Evolutionary conservation across 1,139 yeast species (phyloP).

Genomic region (Magnusiomyces suaveolens): DNA sequence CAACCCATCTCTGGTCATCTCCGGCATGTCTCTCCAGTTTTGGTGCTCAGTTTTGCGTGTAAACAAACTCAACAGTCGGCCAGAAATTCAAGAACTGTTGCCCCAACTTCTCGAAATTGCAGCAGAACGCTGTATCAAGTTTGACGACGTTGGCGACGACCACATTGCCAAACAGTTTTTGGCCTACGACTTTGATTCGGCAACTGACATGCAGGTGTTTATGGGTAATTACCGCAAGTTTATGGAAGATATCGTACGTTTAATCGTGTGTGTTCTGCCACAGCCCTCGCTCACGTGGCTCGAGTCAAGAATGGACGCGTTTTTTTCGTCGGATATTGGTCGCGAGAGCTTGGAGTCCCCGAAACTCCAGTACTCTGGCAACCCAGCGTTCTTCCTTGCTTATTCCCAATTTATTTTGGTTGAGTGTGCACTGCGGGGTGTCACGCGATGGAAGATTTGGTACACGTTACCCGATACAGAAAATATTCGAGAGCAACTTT

Average conservation of each 20-base stretch:
- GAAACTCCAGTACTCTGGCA: slow-evolving; percentile 47
- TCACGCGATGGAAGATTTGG: slow-evolving; percentile 96
- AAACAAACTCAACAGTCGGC: slow-evolving; percentile 51
- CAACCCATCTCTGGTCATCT: slow-evolving; percentile 79
- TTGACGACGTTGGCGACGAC: slow-evolving; percentile 57
- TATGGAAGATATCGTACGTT: slow-evolving; percentile 82
- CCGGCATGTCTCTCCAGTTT: slow-evolving; percentile 83
- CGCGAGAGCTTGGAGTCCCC: slow-evolving; percentile 48
- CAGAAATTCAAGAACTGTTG: slow-evolving; percentile 41
- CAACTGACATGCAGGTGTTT: slow-evolving; percentile 70
- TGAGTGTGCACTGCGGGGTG: slow-evolving; percentile 85
- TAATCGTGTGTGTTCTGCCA: slow-evolving; percentile 79
- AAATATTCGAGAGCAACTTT: slow-evolving; percentile 45
- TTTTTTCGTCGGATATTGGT: slow-evolving; percentile 70
- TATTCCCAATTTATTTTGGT: slow-evolving; percentile 76
- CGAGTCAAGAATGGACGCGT: slow-evolving; percentile 58
- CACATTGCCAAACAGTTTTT: slow-evolving; percentile 55
- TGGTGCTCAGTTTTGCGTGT: slow-evolving; percentile 87
- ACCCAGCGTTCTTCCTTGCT: slow-evolving; percentile 66
- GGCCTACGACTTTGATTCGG: slow-evolving; percentile 79
- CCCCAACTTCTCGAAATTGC: slow-evolving; percentile 66
- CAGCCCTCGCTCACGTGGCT: slow-evolving; percentile 77
- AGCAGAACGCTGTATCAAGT: slow-evolving; percentile 70
- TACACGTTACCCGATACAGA: slow-evolving; percentile 58
- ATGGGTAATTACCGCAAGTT: slow-evolving; percentile 72